Base-by-base conservation (phyloP, 1,284 basidiomycete genomes). In the Boletus nobilissimus region DNA sequence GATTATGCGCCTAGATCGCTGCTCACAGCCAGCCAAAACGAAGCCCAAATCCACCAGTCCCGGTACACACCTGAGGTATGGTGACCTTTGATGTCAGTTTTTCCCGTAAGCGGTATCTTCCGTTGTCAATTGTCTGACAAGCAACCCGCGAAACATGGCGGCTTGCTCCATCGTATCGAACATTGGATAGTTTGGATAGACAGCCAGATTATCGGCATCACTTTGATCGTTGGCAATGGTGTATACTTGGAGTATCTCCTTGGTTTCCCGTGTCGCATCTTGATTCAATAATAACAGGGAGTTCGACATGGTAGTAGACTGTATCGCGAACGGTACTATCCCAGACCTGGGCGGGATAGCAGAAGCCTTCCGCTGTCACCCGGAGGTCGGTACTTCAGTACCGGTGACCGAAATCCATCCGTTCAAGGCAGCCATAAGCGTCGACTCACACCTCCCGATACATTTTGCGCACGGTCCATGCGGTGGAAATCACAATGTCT, bases 131-230 rank as follows among this genome's bases (percentile, higher is more conserved):
- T n/a, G n/a, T n/a, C n/a, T n/a, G n/a, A n/a, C n/a, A n/a, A n/a
- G n/a, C n/a, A n/a, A n/a, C n/a, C n/a, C n/a, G n/a, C n/a, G n/a
- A n/a, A n/a, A n/a, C n/a, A n/a, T n/a, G n/a, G n/a, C n/a, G 9
- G 79, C 91, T 91, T 7, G 79, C 82, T 3, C 90, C 91, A 77
- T 90, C 14, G 89, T 91, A 74, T 88, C 88, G 68, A 81, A 88
- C 11, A 90, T 87, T 4, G 91, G 90, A 78, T 91, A 91, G 81
- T 92, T 92, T 24, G 87, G 85, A 80, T 94, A 92, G 68, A 88
- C 73, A 9, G 88, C 82, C 0, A 87, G 88, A 36, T 85, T 80
- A 3, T 19, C 51, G 0, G 78, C 81, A 38, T 89, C 73, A 74
- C 87, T 84, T 4, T 36, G 83, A 48, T 67, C 48, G 14, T 3